A percentile compares a stretch with the other conserved stretches of the same genome.
phyloP scores from a whole-genome alignment of 352 stramenopile genomes.

The Elongisporangium prolatum region DNA sequence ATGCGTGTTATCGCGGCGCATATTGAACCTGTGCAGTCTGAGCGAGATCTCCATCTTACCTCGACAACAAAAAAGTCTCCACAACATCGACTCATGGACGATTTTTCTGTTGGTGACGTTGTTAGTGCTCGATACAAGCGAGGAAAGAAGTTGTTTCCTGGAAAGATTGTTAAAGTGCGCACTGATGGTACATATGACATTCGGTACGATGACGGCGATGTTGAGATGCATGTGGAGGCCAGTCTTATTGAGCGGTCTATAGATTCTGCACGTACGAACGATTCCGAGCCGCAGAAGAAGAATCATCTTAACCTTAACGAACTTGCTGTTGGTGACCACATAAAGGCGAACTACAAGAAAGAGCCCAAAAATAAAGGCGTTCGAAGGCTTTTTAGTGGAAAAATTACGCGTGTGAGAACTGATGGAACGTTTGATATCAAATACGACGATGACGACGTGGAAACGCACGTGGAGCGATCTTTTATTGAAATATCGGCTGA shows the following conservation, averaged over 20 bases:
- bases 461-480: slow-evolving; percentile 23
- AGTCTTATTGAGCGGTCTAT: slow-evolving; percentile 9
- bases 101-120: slow-evolving; percentile 28
- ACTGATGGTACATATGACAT: slow-evolving; percentile 62
- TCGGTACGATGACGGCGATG: slow-evolving; percentile 50
- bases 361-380: slow-evolving; percentile 40
- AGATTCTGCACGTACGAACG: background rate
- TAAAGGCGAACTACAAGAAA: slow-evolving; percentile 38
- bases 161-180: slow-evolving; percentile 36
- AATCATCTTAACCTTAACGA: background rate
- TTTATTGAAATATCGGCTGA: slow-evolving; percentile 18
- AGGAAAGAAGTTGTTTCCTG: slow-evolving; percentile 28
- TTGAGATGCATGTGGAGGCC: slow-evolving; percentile 22
- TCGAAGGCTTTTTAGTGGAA: slow-evolving; percentile 22
- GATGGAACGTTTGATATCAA: slow-evolving; percentile 46
- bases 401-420: slow-evolving; percentile 26
- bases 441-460: slow-evolving; percentile 37
- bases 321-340: slow-evolving; percentile 11
- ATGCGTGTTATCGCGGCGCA: slow-evolving; percentile 25
- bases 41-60: background rate
- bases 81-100: slow-evolving; percentile 5
- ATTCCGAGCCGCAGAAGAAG: background rate
- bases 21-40: slow-evolving; percentile 17
- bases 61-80: background rate
- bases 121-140: slow-evolving; percentile 37